Evolutionary conservation across 768 basidiomycete genomes (phyloP).

Genomic region (Termitomyces sp.): DNA sequence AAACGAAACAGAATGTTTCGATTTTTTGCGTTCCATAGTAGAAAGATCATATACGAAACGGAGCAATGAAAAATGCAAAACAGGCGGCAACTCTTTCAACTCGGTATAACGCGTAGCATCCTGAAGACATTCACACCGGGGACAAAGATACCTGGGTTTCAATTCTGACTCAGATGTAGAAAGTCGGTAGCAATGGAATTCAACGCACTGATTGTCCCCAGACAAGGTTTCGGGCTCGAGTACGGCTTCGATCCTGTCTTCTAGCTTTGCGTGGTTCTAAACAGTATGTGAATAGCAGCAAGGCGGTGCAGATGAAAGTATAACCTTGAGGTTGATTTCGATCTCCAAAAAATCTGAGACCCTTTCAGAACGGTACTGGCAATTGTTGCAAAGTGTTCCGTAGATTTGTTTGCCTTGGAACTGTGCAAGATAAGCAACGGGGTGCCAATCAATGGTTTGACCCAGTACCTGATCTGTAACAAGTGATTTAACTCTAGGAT

Average conservation of each 20-base stretch:
- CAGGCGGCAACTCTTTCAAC: constrained; percentile 73
- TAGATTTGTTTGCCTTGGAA: constrained; percentile 88
- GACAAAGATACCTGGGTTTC: constrained; percentile 72
- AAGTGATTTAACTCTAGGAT: constrained; percentile 60
- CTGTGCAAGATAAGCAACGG: constrained; percentile 36
- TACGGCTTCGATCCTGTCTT: constrained; percentile 66
- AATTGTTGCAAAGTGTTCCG: constrained; percentile 73
- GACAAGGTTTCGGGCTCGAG: constrained; percentile 71
- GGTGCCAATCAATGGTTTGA: background rate
- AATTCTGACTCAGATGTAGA: background rate
- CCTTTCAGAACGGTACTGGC: constrained; percentile 66
- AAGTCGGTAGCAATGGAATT: background rate
- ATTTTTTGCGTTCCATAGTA: constrained; percentile 83
- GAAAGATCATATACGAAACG: constrained; percentile 89
- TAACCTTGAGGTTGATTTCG: constrained; percentile 82
- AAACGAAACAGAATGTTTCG: constrained; percentile 78
- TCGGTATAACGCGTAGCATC: constrained; percentile 79
- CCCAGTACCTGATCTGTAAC: constrained; percentile 65
- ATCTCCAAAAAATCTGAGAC: constrained; percentile 80
- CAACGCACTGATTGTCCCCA: constrained; percentile 78
- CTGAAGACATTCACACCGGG: constrained; percentile 67
- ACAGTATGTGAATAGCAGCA: background rate
- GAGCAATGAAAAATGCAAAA: constrained; percentile 87
- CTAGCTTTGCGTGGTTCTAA: constrained; percentile 70
- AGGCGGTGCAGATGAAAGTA: background rate